These are phyloP conservation scores for Cucumis variabilis DNA, from an alignment of 331 rosid species.

Conservation along the genomic window DNA sequence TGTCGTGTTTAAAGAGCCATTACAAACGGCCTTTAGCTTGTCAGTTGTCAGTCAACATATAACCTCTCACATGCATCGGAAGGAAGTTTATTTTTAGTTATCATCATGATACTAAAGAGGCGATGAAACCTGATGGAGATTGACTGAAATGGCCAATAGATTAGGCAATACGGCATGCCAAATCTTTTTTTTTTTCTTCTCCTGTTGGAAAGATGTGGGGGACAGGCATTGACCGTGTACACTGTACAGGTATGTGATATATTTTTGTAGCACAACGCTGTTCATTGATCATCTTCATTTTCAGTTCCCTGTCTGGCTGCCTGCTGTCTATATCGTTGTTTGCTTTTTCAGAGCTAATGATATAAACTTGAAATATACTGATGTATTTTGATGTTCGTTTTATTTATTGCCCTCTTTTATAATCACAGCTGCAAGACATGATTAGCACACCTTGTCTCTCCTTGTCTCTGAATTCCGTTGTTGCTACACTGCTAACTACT, in stretches of 20 bases:
- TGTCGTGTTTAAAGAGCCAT: slow-evolving; percentile 58
- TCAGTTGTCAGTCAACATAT: slow-evolving; percentile 12
- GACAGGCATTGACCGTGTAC: neutral
- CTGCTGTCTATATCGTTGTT: neutral
- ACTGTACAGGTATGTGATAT: slow-evolving; percentile 4
- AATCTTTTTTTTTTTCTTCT: neutral
- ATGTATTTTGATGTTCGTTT: neutral
- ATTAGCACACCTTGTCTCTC: neutral
- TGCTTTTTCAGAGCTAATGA: neutral
- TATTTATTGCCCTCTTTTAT: neutral
- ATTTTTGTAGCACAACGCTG: neutral
- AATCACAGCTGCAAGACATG: slow-evolving; percentile 15
- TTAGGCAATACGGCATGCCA: neutral
- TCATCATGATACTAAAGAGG: neutral
- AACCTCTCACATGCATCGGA: neutral
- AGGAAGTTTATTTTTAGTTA: neutral
- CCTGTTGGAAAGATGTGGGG: neutral
- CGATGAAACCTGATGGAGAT: neutral
- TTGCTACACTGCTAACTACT: neutral
- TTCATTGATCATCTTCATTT: slow-evolving; percentile 19
- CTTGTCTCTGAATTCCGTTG: slow-evolving; percentile 1
- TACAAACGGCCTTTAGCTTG: neutral
- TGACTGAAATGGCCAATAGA: neutral
- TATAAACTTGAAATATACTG: neutral
- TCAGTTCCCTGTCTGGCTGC: neutral